Percentiles rank a stretch among this genome's conserved stretches.
phyloP scores from a whole-genome alignment of 2,329 filamentous ascomycete genomes.

The Cladobotryum protrusum region DNA sequence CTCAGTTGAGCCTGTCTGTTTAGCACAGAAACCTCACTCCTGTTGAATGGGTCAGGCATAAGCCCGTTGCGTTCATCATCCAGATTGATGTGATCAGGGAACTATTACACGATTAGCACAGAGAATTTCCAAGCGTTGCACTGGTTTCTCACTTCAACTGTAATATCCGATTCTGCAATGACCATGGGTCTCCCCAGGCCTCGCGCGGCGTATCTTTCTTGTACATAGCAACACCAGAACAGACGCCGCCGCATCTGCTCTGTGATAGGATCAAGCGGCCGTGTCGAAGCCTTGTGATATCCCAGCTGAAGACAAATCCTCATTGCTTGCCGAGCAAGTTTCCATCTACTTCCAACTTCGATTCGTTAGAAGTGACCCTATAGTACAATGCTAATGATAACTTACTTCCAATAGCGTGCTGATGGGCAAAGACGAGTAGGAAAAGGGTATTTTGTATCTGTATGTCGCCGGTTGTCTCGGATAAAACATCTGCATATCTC shows the following conservation, averaged over 20 bases:
- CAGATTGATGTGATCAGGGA: constrained; percentile 2
- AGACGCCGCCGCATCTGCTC: constrained; percentile 4
- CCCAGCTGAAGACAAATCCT: constrained; percentile 3
- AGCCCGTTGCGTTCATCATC: constrained; percentile 3
- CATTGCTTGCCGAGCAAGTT: constrained; percentile 3
- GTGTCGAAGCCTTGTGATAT: constrained; percentile 1
- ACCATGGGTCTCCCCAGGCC: constrained; percentile 4
- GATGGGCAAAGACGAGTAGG: constrained; percentile 3
- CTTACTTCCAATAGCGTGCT: constrained; percentile 5
- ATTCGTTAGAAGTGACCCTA: neutral
- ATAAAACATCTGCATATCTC: constrained; percentile 1
- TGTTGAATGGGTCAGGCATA: neutral
- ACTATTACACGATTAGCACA: neutral
- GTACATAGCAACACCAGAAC: constrained; percentile 6
- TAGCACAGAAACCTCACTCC: constrained; percentile 2
- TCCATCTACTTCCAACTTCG: constrained; percentile 3
- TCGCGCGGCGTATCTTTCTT: constrained; percentile 4
- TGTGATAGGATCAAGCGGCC: constrained; percentile 1
- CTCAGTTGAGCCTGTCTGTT: constrained; percentile 4
- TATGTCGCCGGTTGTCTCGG: constrained; percentile 1
- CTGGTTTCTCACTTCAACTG: neutral
- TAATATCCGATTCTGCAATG: constrained; percentile 6
- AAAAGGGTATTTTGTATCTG: constrained; percentile 6
- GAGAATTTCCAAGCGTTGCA: neutral
- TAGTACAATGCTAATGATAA: neutral